Conservation (phyloP, 75 land plant species). For the Azolla pinnata region DNA sequence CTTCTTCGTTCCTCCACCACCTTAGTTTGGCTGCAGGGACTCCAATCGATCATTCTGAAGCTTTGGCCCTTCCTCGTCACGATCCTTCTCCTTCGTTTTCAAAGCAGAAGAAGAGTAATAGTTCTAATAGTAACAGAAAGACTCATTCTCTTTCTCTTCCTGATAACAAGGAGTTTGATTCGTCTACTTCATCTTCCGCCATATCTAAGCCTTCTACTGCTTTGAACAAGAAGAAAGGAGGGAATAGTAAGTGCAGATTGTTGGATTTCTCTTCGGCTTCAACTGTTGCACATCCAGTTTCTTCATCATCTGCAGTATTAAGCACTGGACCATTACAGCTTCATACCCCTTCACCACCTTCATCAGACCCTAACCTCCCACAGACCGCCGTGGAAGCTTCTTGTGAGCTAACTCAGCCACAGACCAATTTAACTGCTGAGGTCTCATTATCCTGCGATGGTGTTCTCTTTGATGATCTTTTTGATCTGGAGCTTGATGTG, state of each 20-base stretch:
- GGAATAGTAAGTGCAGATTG: slow-evolving; percentile 3
- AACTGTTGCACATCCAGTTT: background rate
- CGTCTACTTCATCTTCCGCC: too few relatives aligned
- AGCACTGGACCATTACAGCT: background rate
- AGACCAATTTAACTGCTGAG: background rate
- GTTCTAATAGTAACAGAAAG: too few relatives aligned
- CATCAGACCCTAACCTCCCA: background rate
- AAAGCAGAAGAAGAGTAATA: too few relatives aligned
- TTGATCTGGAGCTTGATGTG: background rate
- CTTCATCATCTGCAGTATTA: background rate
- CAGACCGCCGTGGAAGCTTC: background rate
- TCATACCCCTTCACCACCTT: background rate
- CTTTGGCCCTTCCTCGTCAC: too few relatives aligned
- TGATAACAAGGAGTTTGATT: too few relatives aligned
- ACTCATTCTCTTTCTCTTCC: too few relatives aligned
- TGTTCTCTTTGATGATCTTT: background rate
- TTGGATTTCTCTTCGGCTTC: slow-evolving; percentile 1
- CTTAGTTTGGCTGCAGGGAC: too few relatives aligned
- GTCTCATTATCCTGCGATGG: background rate
- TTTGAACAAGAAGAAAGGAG: background rate
- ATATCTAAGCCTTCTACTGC: background rate
- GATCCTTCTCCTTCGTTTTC: too few relatives aligned
- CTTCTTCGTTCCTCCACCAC: too few relatives aligned
- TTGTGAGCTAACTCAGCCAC: background rate
- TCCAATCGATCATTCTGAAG: too few relatives aligned